Conservation (phyloP, 352 stramenopile genomes). For the Phytophthora brassicae region DNA sequence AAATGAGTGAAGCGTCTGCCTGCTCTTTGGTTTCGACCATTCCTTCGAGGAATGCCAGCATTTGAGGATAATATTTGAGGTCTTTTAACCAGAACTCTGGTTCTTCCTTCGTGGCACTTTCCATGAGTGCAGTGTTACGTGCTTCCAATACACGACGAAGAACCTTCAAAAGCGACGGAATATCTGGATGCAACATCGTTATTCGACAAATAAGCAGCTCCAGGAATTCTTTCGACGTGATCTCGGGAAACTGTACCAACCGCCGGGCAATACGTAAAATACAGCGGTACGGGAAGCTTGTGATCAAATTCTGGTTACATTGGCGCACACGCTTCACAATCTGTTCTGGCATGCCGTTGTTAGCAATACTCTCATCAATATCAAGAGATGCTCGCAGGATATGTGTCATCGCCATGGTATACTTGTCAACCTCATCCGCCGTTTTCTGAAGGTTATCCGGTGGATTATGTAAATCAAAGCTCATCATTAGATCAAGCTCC, state of each 20-base stretch:
- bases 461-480: conserved; percentile 62
- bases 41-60: conserved; percentile 59
- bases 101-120: conserved; percentile 36
- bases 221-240: conserved; percentile 70
- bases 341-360: conserved; percentile 66
- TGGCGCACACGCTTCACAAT: conserved; percentile 75
- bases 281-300: conserved; percentile 72
- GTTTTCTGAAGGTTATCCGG: conserved; percentile 51
- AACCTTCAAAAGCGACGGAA: conserved; percentile 67
- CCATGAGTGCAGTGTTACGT: conserved; percentile 34
- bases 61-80: conserved; percentile 62
- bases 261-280: conserved; percentile 60
- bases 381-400: conserved; percentile 65
- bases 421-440: conserved; percentile 61
- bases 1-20: conserved; percentile 52
- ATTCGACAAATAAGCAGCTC: conserved; percentile 75
- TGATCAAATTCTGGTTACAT: conserved; percentile 73
- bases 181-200: conserved; percentile 68
- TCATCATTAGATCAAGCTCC: conserved; percentile 55
- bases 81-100: conserved; percentile 58
- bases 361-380: conserved; percentile 73
- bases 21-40: conserved; percentile 52
- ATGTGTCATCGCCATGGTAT: conserved; percentile 70
- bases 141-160: conserved; percentile 74
- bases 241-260: conserved; percentile 65